Conservation (phyloP, 345 rosid genomes). For the Adansonia digitata region DNA sequence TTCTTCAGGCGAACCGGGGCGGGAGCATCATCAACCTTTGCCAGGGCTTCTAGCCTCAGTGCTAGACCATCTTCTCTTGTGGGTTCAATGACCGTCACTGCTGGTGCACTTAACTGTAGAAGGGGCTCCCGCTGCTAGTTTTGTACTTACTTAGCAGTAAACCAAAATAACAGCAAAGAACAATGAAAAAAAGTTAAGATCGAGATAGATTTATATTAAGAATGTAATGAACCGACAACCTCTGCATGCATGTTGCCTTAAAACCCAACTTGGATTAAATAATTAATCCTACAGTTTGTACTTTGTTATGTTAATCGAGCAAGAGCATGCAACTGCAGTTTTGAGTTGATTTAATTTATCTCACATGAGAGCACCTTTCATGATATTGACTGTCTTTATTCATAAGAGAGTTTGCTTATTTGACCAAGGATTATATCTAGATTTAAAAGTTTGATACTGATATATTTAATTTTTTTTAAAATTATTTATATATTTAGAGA, state of each 20-base stretch:
- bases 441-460: too few relatives aligned
- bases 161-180: neutral
- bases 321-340: neutral
- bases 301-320: too few relatives aligned
- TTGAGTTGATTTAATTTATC: neutral
- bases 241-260: neutral
- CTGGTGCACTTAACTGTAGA: constrained; percentile 56
- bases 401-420: too few relatives aligned
- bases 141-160: neutral
- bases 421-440: too few relatives aligned
- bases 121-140: constrained; percentile 48
- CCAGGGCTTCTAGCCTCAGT: constrained; percentile 65
- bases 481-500: too few relatives aligned
- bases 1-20: constrained; percentile 14
- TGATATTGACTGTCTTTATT: too few relatives aligned
- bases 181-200: too few relatives aligned
- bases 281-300: neutral
- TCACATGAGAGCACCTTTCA: too few relatives aligned
- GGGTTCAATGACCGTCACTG: constrained; percentile 48
- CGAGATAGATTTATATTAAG: neutral
- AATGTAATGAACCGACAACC: neutral
- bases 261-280: neutral
- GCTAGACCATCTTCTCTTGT: constrained; percentile 69
- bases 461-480: too few relatives aligned
- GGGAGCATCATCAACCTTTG: constrained; percentile 43